Evolutionary conservation across 2,329 filamentous ascomycete species (phyloP), one percentile per base, ranked within the genome.

Genomic region (Colletotrichum siamense): DNA sequence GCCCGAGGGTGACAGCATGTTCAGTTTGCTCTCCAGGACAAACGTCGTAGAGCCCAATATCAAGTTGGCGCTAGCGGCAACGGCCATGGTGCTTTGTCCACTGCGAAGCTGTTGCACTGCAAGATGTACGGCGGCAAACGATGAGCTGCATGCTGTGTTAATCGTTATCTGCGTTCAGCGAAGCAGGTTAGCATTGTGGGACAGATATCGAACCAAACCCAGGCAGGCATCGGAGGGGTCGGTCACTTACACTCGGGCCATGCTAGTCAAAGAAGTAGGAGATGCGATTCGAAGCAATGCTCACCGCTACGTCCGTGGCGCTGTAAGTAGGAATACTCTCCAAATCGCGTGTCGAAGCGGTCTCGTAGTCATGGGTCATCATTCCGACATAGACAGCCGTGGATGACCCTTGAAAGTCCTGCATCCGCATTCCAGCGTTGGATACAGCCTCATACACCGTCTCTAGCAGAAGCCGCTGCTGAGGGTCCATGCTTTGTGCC

Each of bases 61-160:
- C 6, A 83, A 76, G 49, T 82, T 82, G 30, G 79, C 78, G 69
- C 81, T 80, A 30, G 80, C 81, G 49, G 82, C 81, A 10, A 81
- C 66, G 84, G 82, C 8, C 65, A 39, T 4, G 3, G 75, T 75
- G 9, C 77, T 77, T 55, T 86, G 83, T 1, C 82, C 81, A 59
- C 76, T 79, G 22, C 80, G 79, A 10, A 88, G 78, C 69, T 81
- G 82, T 59, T 85, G 82, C 6, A 82, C 83, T 6, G 85, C 87
- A 36, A 83, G 82, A 77, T 88, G 86, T 3, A 88, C 78, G 10
- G 85, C 84, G 8, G 85, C 82, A n/a, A 88, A 69, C 16, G 85
- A 84, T 2, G 84, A 84, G 22, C 86, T 88, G 79, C 87, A 89
- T 22, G 85, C 87, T 30, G 86, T 88, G 64, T 88, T 85, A 12